Evolutionary conservation across 2,329 filamentous ascomycete genomes (phyloP), one percentile per base, ranked within the genome.

Genomic region (Shiraia bambusicola): DNA sequence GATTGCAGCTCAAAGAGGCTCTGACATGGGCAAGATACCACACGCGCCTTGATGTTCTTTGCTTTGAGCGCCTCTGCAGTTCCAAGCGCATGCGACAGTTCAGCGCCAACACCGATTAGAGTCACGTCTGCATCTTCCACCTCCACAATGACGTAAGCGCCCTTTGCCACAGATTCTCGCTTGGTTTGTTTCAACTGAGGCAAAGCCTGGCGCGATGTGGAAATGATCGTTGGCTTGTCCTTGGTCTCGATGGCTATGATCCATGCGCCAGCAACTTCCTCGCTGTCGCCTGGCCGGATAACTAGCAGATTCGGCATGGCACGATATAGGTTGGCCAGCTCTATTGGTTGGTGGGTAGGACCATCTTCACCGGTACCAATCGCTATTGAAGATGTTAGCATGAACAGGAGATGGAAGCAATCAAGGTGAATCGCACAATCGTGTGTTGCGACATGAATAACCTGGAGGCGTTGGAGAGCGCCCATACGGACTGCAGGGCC

Each of bases 261-360:
- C 63, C 73, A 82, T 3, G 79, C 80, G 10, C 79, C 79, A 1
- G 74, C 73, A 0, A 71, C 73, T 59, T 84, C 81, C 52, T 84
- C 79, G 33, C 71, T 74, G 47, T 84, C 80, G 33, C 73, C 72
- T 0, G 81, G 81, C 0, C 81, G 76, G 40, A 84, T 80, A 57
- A 82, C 83, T 1, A 78, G 65, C 0, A 84, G 48, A 44, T 83
- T 82, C 0, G 80, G 81, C 80, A 84, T 84, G 16, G 80, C 76
- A 4, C 81, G 76, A 58, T 80, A 84, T 2, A 84, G 67, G 0
- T 74, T 63, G 8, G 76, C 74, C 0, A 84, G 67, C 26, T 75
- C 80, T 22, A 84, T 76, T 2, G 81, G 80, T 57, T 84, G 81
- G 49, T 84, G 81, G 0, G 81, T 83, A 0, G 80, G 81, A 0